phyloP scores from a whole-genome alignment of 371 early-diverging fungal species.

The Umbelopsis sp. region DNA sequence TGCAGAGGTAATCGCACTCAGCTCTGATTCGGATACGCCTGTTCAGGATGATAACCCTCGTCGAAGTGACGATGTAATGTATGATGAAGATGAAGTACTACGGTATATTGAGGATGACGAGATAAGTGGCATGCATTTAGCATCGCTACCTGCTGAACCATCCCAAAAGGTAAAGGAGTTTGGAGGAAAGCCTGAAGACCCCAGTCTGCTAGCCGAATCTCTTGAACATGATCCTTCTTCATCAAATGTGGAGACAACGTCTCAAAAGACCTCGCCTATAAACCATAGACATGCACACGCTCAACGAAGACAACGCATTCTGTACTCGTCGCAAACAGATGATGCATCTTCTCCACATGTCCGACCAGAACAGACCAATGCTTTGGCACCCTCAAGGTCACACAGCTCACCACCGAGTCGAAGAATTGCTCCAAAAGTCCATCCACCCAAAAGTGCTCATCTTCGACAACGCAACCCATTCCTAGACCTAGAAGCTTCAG shows the following conservation, averaged over 20 bases:
- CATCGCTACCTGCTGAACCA: too few species aligned
- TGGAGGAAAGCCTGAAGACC: too few species aligned
- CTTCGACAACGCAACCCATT: slow-evolving; percentile 22
- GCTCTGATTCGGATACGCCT: neutral
- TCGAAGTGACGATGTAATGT: too few species aligned
- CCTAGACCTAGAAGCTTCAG: slow-evolving; percentile 30
- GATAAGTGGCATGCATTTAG: too few species aligned
- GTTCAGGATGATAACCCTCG: neutral
- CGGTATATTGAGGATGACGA: too few species aligned
- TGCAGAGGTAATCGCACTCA: neutral
- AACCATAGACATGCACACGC: neutral
- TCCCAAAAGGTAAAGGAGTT: too few species aligned
- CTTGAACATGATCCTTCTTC: neutral
- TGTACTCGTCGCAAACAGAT: neutral
- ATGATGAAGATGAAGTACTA: too few species aligned
- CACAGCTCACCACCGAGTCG: neutral
- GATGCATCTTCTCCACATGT: neutral
- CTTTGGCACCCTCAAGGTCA: neutral
- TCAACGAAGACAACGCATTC: neutral
- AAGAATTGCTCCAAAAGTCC: neutral
- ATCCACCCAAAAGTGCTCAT: neutral
- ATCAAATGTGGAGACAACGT: neutral
- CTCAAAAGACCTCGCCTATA: neutral
- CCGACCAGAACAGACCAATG: neutral
- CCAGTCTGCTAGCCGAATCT: too few species aligned